Base-by-base conservation (phyloP, 768 basidiomycete genomes). In the Tricholoma saponaceum region DNA sequence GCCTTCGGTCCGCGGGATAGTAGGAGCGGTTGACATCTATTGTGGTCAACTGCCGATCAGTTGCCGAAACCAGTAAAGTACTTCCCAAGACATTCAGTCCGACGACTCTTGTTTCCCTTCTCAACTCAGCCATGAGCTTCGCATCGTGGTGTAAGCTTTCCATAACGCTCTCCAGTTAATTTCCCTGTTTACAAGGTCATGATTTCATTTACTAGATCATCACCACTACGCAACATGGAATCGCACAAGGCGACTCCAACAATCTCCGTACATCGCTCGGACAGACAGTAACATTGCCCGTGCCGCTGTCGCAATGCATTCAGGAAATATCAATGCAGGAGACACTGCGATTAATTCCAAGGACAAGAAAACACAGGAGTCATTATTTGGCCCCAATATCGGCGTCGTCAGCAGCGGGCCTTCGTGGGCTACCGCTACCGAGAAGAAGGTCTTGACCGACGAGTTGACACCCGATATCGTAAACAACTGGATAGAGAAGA, bases 341-440 rank as follows among this genome's bases (percentile, higher is more conserved):
- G 52, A 55, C 25, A 26, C 30, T 33, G 30, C 60, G 23, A 63
- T 52, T 53, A 52, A 54, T 49, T 54, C 62, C 14, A 80, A 79
- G 64, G 79, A 84, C 47, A 82, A 82, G 62, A 86, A 84, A 68
- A 83, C 84, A 43, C 83, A 84, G 12, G 90, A 94, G 58, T 87
- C 91, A 0, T 82, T 97, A 46, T 97, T 96, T 71, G 95, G 95
- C 0, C 95, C 95, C 8, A 90, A 88, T 69, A 90, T 97, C 56
- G 95, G 95, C 9, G 79, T 87, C 52, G 82, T 89, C 47, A 81
- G 74, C 66, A 79, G 76, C 54, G 83, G 84, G 0, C 90, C 91
- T 8, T 72, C 82, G 0, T 93, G 91, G 91, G 85, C 90, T 1
- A 72, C 82, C 25, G 64, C 69, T 25, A 76, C 76, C 52, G 87